Conservation (phyloP, 495 filamentous ascomycete genomes). For the Massariosphaeria phaeospora region DNA sequence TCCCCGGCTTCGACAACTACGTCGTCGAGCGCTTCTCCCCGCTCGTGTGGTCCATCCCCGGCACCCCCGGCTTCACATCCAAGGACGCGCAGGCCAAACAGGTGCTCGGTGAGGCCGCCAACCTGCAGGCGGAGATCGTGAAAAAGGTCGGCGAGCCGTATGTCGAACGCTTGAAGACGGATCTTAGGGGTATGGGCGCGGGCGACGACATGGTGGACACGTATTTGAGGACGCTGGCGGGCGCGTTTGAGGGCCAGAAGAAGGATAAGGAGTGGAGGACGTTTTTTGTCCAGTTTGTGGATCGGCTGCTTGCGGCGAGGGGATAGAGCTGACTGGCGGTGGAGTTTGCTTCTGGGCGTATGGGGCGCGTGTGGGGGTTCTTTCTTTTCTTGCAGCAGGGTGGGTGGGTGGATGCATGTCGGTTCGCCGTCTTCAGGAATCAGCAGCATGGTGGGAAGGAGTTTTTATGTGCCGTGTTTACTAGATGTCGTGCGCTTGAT, state of each 20-base stretch:
- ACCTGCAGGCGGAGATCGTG: conserved; percentile 80
- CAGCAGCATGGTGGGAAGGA: no score
- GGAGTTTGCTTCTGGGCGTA: background rate
- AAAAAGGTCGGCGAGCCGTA: conserved; percentile 70
- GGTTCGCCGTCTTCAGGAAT: no score
- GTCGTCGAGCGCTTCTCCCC: conserved; percentile 84
- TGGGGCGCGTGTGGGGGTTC: background rate
- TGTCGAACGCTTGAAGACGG: conserved; percentile 51
- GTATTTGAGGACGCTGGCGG: conserved; percentile 51
- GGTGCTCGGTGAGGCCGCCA: conserved; percentile 77
- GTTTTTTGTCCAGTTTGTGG: conserved; percentile 40
- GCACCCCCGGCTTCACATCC: conserved; percentile 67
- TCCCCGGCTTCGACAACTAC: conserved; percentile 90
- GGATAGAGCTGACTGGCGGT: background rate
- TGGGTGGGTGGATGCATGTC: no score
- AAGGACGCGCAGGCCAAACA: conserved; percentile 80
- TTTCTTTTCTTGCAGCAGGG: background rate
- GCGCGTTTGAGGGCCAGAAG: conserved; percentile 28
- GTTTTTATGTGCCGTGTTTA: no score
- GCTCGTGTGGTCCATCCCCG: conserved; percentile 78
- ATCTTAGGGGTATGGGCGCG: conserved; percentile 54
- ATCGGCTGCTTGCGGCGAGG: background rate
- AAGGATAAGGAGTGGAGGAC: conserved; percentile 36
- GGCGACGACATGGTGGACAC: conserved; percentile 47
- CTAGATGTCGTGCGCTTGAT: no score